Percentiles rank a stretch among this genome's conserved stretches.
phyloP scores from a whole-genome alignment of 1,284 basidiomycete genomes.

The Cryptococcus sp. region DNA sequence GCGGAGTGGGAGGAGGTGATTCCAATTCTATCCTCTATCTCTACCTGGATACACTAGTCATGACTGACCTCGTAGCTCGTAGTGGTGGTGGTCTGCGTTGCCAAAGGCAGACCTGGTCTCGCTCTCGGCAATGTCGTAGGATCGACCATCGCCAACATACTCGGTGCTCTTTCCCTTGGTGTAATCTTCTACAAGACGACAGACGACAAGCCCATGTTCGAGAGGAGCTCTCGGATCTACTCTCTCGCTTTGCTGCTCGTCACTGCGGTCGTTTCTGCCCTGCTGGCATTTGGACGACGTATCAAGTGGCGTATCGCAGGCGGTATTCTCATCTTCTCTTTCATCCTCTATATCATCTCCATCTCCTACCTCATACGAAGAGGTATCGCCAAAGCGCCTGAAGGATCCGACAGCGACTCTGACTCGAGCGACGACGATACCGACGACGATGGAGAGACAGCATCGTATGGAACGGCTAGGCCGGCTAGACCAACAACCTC shows the following conservation, averaged over 20 bases:
- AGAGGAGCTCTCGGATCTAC: background rate
- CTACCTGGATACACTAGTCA: background rate
- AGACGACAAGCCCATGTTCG: background rate
- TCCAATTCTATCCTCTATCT: background rate
- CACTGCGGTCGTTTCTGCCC: background rate
- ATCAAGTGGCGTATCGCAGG: constrained; percentile 6
- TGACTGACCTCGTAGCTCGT: background rate
- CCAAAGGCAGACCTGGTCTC: background rate
- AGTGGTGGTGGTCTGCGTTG: constrained; percentile 1
- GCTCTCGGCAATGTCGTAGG: constrained; percentile 7
- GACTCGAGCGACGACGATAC: constrained; percentile 4
- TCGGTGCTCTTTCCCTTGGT: constrained; percentile 10
- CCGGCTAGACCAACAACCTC: too few species aligned
- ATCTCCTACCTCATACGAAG: constrained; percentile 21
- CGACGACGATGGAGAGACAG: background rate
- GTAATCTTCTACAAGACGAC: constrained; percentile 1
- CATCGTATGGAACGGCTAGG: background rate
- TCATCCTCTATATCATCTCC: constrained; percentile 17
- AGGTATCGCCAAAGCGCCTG: constrained; percentile 19
- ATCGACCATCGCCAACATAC: constrained; percentile 7
- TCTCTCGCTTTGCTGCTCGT: background rate
- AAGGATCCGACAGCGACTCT: constrained; percentile 23
- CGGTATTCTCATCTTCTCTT: constrained; percentile 11
- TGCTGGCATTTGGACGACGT: constrained; percentile 1
- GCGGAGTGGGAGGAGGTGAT: constrained; percentile 12